phyloP scores from a whole-genome alignment of 2,329 filamentous ascomycete species.

The Fusarium proliferatum region DNA sequence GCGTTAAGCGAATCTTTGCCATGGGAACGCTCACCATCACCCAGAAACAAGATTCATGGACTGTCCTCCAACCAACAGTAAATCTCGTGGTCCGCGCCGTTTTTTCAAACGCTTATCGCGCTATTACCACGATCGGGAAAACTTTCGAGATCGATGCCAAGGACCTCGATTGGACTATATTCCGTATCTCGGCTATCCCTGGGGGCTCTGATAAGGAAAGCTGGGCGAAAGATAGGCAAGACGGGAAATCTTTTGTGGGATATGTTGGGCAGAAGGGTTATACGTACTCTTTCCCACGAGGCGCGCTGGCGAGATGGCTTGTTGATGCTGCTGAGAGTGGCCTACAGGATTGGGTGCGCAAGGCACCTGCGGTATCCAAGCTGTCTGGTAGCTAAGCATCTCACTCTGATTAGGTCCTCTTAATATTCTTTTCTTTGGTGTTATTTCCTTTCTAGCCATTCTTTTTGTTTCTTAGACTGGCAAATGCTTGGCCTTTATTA shows the following conservation, averaged over 20 bases:
- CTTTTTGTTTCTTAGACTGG: neutral
- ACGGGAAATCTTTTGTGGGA: conserved; percentile 36
- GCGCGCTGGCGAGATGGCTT: conserved; percentile 44
- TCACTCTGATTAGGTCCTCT: rapidly evolving
- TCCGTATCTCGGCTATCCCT: conserved; percentile 43
- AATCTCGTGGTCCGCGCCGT: conserved; percentile 21
- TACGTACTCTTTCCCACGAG: conserved; percentile 21
- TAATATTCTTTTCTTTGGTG: neutral
- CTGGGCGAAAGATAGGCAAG: conserved; percentile 45
- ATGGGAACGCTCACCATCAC: conserved; percentile 49
- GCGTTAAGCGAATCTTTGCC: conserved; percentile 46
- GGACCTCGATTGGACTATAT: conserved; percentile 47
- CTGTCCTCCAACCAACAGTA: conserved; percentile 15
- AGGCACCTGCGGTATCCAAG: neutral
- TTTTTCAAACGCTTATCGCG: conserved; percentile 21
- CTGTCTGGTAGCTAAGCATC: neutral
- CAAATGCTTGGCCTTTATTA: neutral
- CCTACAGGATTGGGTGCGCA: neutral
- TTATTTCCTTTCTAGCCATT: too few relatives aligned
- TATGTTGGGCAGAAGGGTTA: conserved; percentile 34
- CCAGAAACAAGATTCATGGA: conserved; percentile 40
- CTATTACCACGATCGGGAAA: neutral
- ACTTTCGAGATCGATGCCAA: conserved; percentile 30
- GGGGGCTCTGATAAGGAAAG: conserved; percentile 42
- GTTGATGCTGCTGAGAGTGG: conserved; percentile 35